Evolutionary conservation across 495 filamentous ascomycete species (phyloP).

Genomic region (Penicillium roqueforti): DNA sequence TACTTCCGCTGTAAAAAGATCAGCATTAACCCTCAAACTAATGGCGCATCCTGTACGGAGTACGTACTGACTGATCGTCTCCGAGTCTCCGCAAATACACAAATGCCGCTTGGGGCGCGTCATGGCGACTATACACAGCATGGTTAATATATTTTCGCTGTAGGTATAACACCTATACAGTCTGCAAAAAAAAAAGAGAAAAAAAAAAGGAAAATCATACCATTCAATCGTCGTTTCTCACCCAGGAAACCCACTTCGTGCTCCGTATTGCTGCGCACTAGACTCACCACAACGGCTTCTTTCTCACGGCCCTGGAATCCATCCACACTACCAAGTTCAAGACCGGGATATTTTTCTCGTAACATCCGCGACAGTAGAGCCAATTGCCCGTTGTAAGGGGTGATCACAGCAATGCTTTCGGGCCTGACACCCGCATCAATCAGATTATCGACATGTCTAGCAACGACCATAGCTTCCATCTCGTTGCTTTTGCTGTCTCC

Average conservation of each 20-base stretch:
- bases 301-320: slow-evolving; percentile 98
- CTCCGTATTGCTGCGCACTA: slow-evolving; percentile 84
- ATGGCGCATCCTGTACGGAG: slow-evolving; percentile 38
- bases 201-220: slow-evolving; percentile 37
- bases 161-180: slow-evolving; percentile 1
- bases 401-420: slow-evolving; percentile 88
- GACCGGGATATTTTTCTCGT: slow-evolving; percentile 72
- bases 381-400: slow-evolving; percentile 94
- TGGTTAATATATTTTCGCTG: slow-evolving; percentile 2
- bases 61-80: slow-evolving; percentile 79
- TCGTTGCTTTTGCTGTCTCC: slow-evolving; percentile 93
- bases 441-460: slow-evolving; percentile 66
- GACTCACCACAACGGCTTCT: slow-evolving; percentile 85
- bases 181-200: background rate
- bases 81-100: slow-evolving; percentile 87
- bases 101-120: slow-evolving; percentile 87
- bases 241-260: slow-evolving; percentile 89
- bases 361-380: slow-evolving; percentile 68
- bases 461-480: slow-evolving; percentile 80
- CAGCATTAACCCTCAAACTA: slow-evolving; percentile 5
- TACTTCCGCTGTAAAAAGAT: slow-evolving; percentile 56
- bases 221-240: slow-evolving; percentile 91
- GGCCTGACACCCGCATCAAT: slow-evolving; percentile 72
- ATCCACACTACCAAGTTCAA: slow-evolving; percentile 93
- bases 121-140: slow-evolving; percentile 69